Evolutionary conservation across 345 rosid species (phyloP).

Genomic region (Eucalyptus virginea): DNA sequence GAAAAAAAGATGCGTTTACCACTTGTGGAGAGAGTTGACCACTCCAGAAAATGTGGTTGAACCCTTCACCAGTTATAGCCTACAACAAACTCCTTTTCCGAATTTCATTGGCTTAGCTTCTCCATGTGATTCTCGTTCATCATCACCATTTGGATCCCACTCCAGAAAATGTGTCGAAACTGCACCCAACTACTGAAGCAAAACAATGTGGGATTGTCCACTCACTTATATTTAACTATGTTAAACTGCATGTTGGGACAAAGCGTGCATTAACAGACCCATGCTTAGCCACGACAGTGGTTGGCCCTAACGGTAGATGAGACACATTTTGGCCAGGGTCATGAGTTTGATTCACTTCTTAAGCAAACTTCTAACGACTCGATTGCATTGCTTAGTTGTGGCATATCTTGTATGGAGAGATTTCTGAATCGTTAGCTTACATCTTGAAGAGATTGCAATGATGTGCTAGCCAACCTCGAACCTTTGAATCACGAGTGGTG

Average conservation of each 20-base stretch:
- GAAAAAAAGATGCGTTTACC: neutral
- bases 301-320: neutral
- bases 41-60: neutral
- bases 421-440: neutral
- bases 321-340: neutral
- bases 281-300: neutral
- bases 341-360: fast-evolving
- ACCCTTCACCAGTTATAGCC: neutral
- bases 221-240: too few relatives aligned
- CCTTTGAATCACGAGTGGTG: too few relatives aligned
- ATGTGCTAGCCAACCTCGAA: neutral
- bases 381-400: too few relatives aligned
- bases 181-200: neutral
- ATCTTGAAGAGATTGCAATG: neutral
- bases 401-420: fast-evolving
- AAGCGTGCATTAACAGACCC: neutral
- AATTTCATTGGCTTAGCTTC: neutral
- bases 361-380: neutral
- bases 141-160: neutral
- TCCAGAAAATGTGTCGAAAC: neutral
- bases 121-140: neutral
- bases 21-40: neutral
- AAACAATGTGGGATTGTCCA: neutral
- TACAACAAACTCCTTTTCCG: neutral
- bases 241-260: neutral